Conservation (phyloP, 345 rosid species). For the Rhizophora mangle region DNA sequence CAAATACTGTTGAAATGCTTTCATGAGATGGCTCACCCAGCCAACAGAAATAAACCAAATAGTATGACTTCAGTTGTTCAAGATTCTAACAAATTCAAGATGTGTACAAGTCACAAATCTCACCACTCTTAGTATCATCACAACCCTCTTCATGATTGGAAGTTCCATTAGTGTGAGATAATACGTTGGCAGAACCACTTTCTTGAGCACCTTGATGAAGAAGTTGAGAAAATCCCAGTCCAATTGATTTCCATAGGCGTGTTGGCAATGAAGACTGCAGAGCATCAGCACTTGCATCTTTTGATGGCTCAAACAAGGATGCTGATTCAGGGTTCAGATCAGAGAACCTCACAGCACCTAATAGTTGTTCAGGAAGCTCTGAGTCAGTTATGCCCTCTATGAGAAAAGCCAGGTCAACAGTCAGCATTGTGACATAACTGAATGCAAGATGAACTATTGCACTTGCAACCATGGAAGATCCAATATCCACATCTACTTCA, state of each 20-base stretch:
- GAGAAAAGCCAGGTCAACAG: constrained; percentile 89
- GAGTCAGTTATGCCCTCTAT: constrained; percentile 70
- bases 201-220: constrained; percentile 61
- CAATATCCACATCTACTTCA: constrained; percentile 90
- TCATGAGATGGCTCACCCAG: neutral
- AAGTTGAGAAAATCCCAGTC: constrained; percentile 69
- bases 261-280: constrained; percentile 48
- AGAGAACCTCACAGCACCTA: constrained; percentile 85
- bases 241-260: constrained; percentile 81
- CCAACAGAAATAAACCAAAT: neutral
- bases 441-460: constrained; percentile 93
- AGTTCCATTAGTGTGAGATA: constrained; percentile 32
- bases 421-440: constrained; percentile 77
- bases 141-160: constrained; percentile 28
- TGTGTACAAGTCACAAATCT: constrained; percentile 12
- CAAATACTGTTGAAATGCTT: no score
- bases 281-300: constrained; percentile 19
- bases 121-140: constrained; percentile 45
- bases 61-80: neutral
- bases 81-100: neutral
- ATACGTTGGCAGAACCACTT: constrained; percentile 26
- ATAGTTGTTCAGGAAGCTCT: constrained; percentile 81
- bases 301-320: constrained; percentile 29
- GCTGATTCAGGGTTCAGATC: constrained; percentile 72
- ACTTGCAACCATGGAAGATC: constrained; percentile 93